Conservation (phyloP, 179 eudicot genomes). For the Heliamphora ciliata region DNA sequence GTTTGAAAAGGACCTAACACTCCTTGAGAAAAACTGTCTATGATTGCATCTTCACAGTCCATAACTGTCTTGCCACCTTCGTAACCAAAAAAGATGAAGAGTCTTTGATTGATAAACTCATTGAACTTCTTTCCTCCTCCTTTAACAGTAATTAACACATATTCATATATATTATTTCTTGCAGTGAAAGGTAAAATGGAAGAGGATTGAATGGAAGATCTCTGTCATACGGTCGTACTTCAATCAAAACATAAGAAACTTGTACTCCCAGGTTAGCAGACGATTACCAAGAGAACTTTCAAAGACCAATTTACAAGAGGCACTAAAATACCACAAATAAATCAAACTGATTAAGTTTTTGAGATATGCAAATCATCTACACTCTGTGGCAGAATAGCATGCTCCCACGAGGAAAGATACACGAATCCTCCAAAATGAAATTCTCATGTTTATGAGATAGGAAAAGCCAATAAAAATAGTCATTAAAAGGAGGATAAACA, state of each 20-base stretch:
- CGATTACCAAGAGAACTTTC: neutral
- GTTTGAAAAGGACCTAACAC: too few relatives aligned
- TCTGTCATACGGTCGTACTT: neutral
- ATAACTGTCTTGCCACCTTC: neutral
- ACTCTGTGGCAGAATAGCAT: neutral
- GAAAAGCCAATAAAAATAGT: neutral
- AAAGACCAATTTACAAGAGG: neutral
- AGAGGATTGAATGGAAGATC: neutral
- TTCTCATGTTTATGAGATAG: neutral
- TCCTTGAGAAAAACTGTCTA: too few relatives aligned
- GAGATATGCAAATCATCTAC: neutral
- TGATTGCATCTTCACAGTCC: neutral
- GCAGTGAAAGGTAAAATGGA: neutral
- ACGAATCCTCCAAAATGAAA: neutral
- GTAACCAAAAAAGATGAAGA: neutral
- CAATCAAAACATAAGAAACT: neutral
- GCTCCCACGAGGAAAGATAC: neutral
- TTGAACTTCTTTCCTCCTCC: neutral
- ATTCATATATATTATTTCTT: neutral
- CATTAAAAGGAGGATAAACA: neutral
- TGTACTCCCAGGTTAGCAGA: neutral
- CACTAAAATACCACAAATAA: neutral
- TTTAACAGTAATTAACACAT: neutral
- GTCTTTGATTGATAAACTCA: neutral
- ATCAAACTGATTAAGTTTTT: neutral